phyloP scores from a whole-genome alignment of 345 rosid species.

The Pseudoturritis turrita region DNA sequence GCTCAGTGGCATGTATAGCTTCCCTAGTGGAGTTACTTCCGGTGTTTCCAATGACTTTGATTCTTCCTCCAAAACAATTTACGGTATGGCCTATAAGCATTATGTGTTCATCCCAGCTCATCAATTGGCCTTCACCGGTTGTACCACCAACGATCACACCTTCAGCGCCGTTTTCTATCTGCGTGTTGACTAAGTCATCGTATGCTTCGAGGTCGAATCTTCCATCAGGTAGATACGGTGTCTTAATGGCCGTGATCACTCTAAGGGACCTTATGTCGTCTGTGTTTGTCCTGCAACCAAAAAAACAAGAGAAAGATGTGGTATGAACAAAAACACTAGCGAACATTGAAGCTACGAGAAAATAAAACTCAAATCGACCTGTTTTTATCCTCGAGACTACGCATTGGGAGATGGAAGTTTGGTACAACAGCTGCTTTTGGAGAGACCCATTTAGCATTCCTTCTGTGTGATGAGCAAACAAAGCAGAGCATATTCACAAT shows the following conservation, averaged over 20 bases:
- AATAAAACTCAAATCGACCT: constrained; percentile 31
- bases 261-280: constrained; percentile 70
- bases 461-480: constrained; percentile 31
- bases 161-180: constrained; percentile 61
- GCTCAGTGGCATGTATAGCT: constrained; percentile 88
- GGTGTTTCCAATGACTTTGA: constrained; percentile 80
- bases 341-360: neutral
- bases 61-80: constrained; percentile 62
- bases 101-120: constrained; percentile 97
- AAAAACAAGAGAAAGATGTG: neutral
- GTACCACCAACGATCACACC: constrained; percentile 90
- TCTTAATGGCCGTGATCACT: constrained; percentile 84
- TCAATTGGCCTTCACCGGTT: constrained; percentile 90
- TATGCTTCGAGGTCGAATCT: constrained; percentile 92
- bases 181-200: constrained; percentile 63
- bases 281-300: constrained; percentile 54
- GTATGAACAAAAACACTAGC: neutral
- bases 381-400: constrained; percentile 69
- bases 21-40: constrained; percentile 92
- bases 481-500: neutral
- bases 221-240: constrained; percentile 94
- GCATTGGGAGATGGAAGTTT: constrained; percentile 72
- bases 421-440: constrained; percentile 65
- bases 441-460: constrained; percentile 43
- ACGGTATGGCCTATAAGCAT: constrained; percentile 91